A percentile compares a stretch with the other conserved stretches of the same genome.
phyloP scores from a whole-genome alignment of 2,329 filamentous ascomycete genomes.

The Pyrenophora tritici-repentis region DNA sequence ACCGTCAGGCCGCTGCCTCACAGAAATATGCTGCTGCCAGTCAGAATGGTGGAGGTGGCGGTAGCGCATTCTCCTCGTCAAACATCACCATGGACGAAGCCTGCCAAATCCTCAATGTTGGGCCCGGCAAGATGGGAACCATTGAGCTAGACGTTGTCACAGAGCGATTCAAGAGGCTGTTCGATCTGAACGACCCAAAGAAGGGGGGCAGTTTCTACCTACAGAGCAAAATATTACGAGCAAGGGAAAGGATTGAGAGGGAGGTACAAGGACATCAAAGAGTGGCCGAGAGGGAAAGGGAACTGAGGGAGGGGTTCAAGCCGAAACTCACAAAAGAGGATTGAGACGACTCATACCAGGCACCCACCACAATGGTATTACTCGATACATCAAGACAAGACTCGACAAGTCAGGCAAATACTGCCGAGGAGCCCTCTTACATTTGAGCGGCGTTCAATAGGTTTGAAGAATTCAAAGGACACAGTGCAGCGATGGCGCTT shows the following conservation, averaged over 20 bases:
- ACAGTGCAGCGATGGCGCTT: constrained; percentile 13
- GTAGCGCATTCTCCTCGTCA: constrained; percentile 60
- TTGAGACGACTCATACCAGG: constrained; percentile 23
- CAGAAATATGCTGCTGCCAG: constrained; percentile 79
- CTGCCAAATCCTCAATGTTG: constrained; percentile 95
- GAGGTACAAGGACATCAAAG: constrained; percentile 77
- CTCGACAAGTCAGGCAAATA: background rate
- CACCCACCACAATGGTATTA: too few relatives aligned
- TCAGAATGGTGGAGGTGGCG: constrained; percentile 57
- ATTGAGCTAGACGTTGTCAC: constrained; percentile 79
- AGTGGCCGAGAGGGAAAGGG: constrained; percentile 73
- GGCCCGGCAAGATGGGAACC: constrained; percentile 78
- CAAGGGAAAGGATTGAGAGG: constrained; percentile 87
- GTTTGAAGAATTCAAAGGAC: constrained; percentile 17
- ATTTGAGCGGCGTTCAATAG: constrained; percentile 34
- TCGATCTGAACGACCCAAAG: constrained; percentile 91
- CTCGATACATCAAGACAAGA: background rate
- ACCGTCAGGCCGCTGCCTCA: constrained; percentile 89
- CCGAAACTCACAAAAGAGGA: constrained; percentile 90
- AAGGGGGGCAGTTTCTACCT: constrained; percentile 98
- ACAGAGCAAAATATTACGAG: constrained; percentile 93
- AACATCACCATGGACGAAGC: constrained; percentile 95
- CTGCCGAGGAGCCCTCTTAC: constrained; percentile 13
- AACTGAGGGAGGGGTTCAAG: constrained; percentile 85
- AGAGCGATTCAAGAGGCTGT: constrained; percentile 89